A percentile compares a stretch with the other conserved stretches of the same genome.
phyloP scores from a whole-genome alignment of 441 rosid species.

The Erodium texanum region DNA sequence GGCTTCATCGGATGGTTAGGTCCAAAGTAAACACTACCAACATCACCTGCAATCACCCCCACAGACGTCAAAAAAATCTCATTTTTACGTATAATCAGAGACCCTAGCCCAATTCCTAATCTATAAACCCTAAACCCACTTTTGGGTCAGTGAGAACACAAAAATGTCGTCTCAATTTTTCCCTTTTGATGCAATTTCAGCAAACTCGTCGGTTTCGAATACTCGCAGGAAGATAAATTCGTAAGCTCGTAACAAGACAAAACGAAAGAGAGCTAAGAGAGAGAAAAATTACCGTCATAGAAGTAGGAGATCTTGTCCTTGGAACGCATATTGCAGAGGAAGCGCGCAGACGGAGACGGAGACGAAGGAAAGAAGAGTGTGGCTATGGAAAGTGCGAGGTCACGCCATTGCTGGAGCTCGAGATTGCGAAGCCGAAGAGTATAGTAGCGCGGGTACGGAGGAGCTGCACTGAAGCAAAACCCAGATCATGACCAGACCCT shows the following conservation, averaged over 20 bases:
- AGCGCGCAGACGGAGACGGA: not conserved
- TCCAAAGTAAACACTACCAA: constrained; percentile 91
- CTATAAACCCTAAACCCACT: too few species aligned
- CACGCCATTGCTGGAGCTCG: too few species aligned
- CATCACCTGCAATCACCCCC: constrained; percentile 55
- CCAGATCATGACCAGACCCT: too few species aligned
- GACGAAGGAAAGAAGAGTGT: not conserved
- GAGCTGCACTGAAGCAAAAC: too few species aligned
- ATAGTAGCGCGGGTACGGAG: too few species aligned
- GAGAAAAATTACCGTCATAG: constrained; percentile 53
- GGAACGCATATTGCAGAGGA: constrained; percentile 42
- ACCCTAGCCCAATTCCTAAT: too few species aligned
- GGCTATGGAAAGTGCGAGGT: not conserved
- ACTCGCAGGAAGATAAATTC: not conserved
- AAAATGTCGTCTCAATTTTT: too few species aligned
- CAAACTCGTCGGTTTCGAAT: not conserved
- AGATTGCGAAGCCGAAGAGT: too few species aligned
- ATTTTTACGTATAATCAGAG: too few species aligned
- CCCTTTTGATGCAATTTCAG: too few species aligned
- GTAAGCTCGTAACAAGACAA: not conserved
- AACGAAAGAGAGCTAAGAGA: not conserved
- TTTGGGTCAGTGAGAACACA: too few species aligned
- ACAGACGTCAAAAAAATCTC: too few species aligned
- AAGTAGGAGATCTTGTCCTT: constrained; percentile 88
- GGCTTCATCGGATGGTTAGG: constrained; percentile 98